Base-by-base conservation (phyloP, 73 alveolate species). In the Urostyla sp. region DNA sequence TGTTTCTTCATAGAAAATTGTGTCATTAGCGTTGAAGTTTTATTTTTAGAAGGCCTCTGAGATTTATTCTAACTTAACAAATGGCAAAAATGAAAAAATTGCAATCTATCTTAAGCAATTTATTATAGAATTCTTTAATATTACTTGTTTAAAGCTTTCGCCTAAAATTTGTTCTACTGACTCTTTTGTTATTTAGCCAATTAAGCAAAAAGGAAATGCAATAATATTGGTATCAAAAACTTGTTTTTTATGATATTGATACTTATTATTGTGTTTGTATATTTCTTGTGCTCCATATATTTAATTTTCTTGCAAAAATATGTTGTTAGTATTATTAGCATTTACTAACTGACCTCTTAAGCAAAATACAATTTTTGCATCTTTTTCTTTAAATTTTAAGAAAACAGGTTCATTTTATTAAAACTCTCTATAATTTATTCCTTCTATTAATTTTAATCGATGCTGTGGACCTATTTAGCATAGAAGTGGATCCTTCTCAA, bases 41-140 rank as follows among this genome's bases (percentile, higher is more conserved):
- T 55, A 60, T 87, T 53, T 67, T 57, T 73, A n/a, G 92, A 67
- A 59, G 73, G 90, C 59, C 46, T 35, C 57, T 75, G 85, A 57
- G 18, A 45, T 38, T 84, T 78, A 53, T 63, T 78, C 51, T 2
- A 69, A 52, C 35, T 44, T 76, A 32, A 54, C 36, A 16, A 66
- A 76, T 23, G 78, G 82, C 69, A 45, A 79, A 54, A 28, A 75
- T 26, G 48, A 30, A 55, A 67, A 69, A 18, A 38, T 50, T 15
- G 75, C 75, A 15, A 82, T 77, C 23, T 30, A 24, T 35, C 55
- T 35, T 38, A 82, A 54, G 18, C 35, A 18, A 0, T 72, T 6
- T 23, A 79, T 63, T 28, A 57, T 48, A 0, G 37, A 23, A 40
- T 85, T 77, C 58, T 85, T 66, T 34, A 77, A 20, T 3, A 57